These are phyloP conservation scores for Russula sp. DNA, from an alignment of 768 basidiomycete species.

Conservation along the genomic window DNA sequence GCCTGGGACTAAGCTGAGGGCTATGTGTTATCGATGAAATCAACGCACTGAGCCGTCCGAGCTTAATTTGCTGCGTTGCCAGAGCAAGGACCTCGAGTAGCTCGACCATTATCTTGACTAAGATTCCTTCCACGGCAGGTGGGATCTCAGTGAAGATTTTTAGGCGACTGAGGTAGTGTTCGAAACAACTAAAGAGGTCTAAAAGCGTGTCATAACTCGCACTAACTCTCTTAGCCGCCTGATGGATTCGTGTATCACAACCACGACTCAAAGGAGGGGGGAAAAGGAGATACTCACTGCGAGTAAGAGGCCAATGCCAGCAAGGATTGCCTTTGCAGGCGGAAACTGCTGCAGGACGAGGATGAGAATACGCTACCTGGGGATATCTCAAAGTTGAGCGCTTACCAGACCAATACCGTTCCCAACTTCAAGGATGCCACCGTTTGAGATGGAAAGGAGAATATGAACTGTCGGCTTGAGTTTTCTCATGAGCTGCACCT, in stretches of 20 bases:
- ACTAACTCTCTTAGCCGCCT: background rate
- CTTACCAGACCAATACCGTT: background rate
- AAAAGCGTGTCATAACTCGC: background rate
- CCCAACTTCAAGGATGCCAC: background rate
- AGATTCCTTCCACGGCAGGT: background rate
- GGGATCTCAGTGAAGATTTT: background rate
- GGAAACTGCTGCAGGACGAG: background rate
- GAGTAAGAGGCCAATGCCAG: slow-evolving; percentile 2
- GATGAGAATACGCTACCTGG: background rate
- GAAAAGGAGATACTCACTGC: background rate
- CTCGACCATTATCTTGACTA: slow-evolving; percentile 2
- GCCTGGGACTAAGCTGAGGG: background rate
- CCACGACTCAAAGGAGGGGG: too few relatives aligned
- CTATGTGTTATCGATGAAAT: background rate
- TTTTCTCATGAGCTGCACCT: background rate
- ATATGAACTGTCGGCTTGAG: background rate
- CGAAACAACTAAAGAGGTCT: background rate
- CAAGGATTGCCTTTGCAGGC: background rate
- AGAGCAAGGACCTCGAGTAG: background rate
- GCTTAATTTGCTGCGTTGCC: slow-evolving; percentile 2
- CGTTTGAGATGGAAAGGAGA: background rate
- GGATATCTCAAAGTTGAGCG: background rate
- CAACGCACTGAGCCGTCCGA: slow-evolving; percentile 1
- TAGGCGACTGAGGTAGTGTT: background rate
- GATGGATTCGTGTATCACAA: background rate